Percentiles rank a stretch among this genome's conserved stretches.
phyloP scores from a whole-genome alignment of 495 filamentous ascomycete genomes.

The Annulohypoxylon stygium region DNA sequence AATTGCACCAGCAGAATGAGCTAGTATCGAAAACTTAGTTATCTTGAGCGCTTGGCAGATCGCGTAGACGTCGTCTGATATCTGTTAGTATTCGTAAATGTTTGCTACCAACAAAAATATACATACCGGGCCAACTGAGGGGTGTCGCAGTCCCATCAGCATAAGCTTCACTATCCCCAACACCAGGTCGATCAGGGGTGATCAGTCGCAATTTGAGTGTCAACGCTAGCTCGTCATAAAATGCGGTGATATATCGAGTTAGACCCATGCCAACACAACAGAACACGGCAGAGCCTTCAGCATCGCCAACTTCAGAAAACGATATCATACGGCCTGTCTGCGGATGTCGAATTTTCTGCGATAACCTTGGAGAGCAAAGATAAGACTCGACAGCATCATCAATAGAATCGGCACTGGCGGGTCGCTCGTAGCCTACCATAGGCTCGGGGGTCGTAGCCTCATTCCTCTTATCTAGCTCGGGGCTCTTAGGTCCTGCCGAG shows the following conservation, averaged over 20 bases:
- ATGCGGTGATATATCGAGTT: constrained; percentile 94
- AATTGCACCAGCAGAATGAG: constrained; percentile 97
- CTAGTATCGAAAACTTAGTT: constrained; percentile 95
- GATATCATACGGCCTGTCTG: constrained; percentile 88
- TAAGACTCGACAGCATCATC: constrained; percentile 91
- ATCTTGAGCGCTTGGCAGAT: constrained; percentile 95
- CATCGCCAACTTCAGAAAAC: constrained; percentile 97
- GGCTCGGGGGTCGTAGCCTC: constrained; percentile 50
- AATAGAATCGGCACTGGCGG: constrained; percentile 84
- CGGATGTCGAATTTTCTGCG: constrained; percentile 87
- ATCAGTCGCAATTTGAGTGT: constrained; percentile 91
- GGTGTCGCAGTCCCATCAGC: constrained; percentile 84
- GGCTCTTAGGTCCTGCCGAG: constrained; percentile 57
- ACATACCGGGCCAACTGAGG: constrained; percentile 92
- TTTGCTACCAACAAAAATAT: background rate
- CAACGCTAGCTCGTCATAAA: constrained; percentile 95
- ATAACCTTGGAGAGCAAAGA: constrained; percentile 82
- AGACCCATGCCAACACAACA: constrained; percentile 98
- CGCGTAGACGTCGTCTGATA: constrained; percentile 88
- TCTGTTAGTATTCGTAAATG: constrained; percentile 30
- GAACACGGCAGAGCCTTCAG: constrained; percentile 90
- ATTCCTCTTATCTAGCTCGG: constrained; percentile 50
- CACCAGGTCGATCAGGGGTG: constrained; percentile 93
- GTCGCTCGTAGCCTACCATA: constrained; percentile 68
- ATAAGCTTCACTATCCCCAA: constrained; percentile 91